These are phyloP conservation scores for Stentor roeselii DNA, from an alignment of 73 alveolate species.

Conservation along the genomic window DNA sequence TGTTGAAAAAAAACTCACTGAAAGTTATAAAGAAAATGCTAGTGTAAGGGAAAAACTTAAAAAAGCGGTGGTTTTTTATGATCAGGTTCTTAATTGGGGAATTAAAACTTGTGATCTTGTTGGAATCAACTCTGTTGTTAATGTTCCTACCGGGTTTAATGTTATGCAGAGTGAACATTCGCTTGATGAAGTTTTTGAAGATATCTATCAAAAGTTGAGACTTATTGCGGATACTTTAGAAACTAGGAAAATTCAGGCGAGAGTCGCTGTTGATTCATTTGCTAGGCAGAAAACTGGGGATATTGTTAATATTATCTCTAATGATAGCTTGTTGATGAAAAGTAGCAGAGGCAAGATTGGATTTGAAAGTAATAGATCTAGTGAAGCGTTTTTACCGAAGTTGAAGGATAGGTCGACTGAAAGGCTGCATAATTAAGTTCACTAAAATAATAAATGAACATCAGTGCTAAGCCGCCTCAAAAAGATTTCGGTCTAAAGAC, in stretches of 20 bases:
- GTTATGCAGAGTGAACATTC: not conserved
- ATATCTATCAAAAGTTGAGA: not conserved
- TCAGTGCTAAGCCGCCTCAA: too few relatives aligned
- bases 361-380: too few relatives aligned
- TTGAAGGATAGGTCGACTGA: too few relatives aligned
- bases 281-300: slow-evolving; percentile 6
- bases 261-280: not conserved
- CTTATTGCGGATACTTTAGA: not conserved
- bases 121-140: not conserved
- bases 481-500: too few relatives aligned
- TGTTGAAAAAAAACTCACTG: not conserved
- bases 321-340: too few relatives aligned
- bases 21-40: slow-evolving; percentile 6
- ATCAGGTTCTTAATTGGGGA: slow-evolving; percentile 24
- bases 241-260: not conserved
- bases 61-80: not conserved
- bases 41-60: not conserved
- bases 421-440: too few relatives aligned
- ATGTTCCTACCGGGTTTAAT: not conserved
- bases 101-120: not conserved
- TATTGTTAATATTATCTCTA: not conserved
- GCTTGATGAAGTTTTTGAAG: slow-evolving; percentile 1
- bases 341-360: too few relatives aligned
- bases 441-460: too few relatives aligned
- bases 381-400: too few relatives aligned